Evolutionary conservation across 805 yeast species (phyloP).

Genomic region (Yamadazyma kitorensis): DNA sequence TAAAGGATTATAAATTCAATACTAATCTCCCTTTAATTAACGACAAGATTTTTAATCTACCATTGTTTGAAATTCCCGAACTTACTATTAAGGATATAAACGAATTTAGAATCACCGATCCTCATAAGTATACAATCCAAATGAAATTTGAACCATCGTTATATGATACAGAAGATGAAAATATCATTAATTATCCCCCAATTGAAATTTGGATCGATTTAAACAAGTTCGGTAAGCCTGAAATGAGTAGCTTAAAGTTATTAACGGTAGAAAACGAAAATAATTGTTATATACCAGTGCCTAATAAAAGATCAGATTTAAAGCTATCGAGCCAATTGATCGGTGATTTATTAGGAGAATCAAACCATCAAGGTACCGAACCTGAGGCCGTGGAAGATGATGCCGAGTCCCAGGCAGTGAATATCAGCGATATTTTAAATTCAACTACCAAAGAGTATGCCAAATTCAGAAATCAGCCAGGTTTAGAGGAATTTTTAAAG

Average conservation of each 20-base stretch:
- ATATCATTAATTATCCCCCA: slow-evolving; percentile 43
- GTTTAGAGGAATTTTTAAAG: slow-evolving; percentile 38
- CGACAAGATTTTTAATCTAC: slow-evolving; percentile 31
- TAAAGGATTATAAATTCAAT: slow-evolving; percentile 24
- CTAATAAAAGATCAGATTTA: slow-evolving; percentile 41
- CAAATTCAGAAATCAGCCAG: slow-evolving; percentile 37
- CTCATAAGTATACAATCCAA: slow-evolving; percentile 40
- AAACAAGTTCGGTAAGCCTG: slow-evolving; percentile 32
- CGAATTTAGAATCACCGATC: slow-evolving; percentile 21
- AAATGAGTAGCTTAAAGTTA: slow-evolving; percentile 36
- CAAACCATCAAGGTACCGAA: slow-evolving; percentile 1
- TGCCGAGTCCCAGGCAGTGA: slow-evolving; percentile 3
- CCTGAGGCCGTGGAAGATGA: slow-evolving; percentile 4
- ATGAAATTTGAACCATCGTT: slow-evolving; percentile 41
- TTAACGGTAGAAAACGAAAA: slow-evolving; percentile 47
- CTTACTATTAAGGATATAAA: slow-evolving; percentile 19
- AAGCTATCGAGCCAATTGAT: slow-evolving; percentile 40
- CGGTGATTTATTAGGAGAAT: slow-evolving; percentile 25
- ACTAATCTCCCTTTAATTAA: slow-evolving; percentile 31
- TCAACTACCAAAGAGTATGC: slow-evolving; percentile 25
- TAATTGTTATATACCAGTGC: slow-evolving; percentile 40
- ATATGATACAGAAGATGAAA: slow-evolving; percentile 9
- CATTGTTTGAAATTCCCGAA: slow-evolving; percentile 18
- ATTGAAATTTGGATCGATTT: slow-evolving; percentile 55
- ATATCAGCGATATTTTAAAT: slow-evolving; percentile 9